Evolutionary conservation across 495 filamentous ascomycete genomes (phyloP).

Genomic region (Tuber indicum): DNA sequence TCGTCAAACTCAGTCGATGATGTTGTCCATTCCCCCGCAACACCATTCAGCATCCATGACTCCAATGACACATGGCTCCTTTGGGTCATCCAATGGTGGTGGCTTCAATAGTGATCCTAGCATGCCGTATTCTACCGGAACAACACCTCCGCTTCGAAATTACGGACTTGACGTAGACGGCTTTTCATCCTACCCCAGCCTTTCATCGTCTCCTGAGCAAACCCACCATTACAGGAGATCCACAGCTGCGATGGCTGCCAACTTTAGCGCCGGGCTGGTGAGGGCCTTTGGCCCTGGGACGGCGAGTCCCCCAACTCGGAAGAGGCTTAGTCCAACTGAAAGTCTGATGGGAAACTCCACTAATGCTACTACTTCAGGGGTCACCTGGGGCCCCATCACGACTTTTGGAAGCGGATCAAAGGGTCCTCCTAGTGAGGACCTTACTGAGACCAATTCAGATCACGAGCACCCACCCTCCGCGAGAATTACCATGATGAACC

Average conservation of each 20-base stretch:
- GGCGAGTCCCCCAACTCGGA: conserved; percentile 61
- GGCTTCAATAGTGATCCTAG: conserved; percentile 50
- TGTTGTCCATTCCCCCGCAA: conserved; percentile 28
- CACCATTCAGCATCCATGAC: conserved; percentile 50
- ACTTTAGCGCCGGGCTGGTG: conserved; percentile 8
- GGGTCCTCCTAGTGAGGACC: conserved; percentile 50
- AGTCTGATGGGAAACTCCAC: conserved; percentile 56
- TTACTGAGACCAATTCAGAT: conserved; percentile 38
- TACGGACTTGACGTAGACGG: conserved; percentile 61
- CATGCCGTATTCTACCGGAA: conserved; percentile 45
- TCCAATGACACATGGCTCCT: conserved; percentile 53
- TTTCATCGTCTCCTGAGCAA: conserved; percentile 39
- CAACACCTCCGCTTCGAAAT: conserved; percentile 46
- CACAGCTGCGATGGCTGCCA: conserved; percentile 27
- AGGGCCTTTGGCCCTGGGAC: conserved; percentile 24
- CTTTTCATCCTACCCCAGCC: conserved; percentile 47
- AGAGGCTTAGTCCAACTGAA: conserved; percentile 61
- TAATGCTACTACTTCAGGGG: conserved; percentile 48
- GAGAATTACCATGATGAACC: conserved; percentile 64
- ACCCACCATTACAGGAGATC: conserved; percentile 31
- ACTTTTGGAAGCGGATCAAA: conserved; percentile 49
- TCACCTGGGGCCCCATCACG: conserved; percentile 62
- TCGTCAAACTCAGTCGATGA: conserved; percentile 48
- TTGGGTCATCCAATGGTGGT: conserved; percentile 55
- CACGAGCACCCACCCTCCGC: conserved; percentile 49